Base-by-base conservation (phyloP, 164 flowering plant species). In the Chimonanthus praecox region DNA sequence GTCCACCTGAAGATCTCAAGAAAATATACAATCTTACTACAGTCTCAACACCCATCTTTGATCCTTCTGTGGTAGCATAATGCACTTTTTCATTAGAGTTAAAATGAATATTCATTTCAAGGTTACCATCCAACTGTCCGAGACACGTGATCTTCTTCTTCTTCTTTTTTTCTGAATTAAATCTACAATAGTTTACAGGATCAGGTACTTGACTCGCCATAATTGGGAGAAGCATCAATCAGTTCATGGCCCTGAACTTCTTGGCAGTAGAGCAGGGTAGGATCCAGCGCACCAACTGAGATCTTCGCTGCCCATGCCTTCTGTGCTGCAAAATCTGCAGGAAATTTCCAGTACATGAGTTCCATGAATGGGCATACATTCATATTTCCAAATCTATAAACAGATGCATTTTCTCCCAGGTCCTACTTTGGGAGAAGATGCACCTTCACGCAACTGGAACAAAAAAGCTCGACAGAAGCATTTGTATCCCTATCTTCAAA, bases 311-410 rank as follows among this genome's bases (percentile, higher is more conserved):
- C 4, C 70, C 80, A 67, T 75, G 83, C 67, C 81, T 84, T 67
- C 79, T 79, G 61, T 69, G 67, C 72, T 77, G 82, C 87, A 85
- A 83, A 49, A 81, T 84, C 90, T 88, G 86, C 71, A 18, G 51
- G 47, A 66, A 45, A 71, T 11, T 45, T 66, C 46, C 47, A 64
- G 21, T 63, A 18, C 44, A 63, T 8, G 9, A 4, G 9, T 20
- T 20, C 33, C 44, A 33, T n/a, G 43, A 63, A 5, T n/a, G 9
- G 7, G 18, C 9, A n/a, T 7, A 61, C 15, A 21, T 10, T 60
- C 15, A 45, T 48, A 60, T 11, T 46, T 18, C 3, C 5, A 47
- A 62, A 64, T 10, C 8, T 4, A 62, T 11, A 43, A n/a, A 4
- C 10, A 20, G 45, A 46, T 33, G 6, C n/a, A 46, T 33, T 33